phyloP scores from a whole-genome alignment of 441 rosid genomes.

The California macrophylla region DNA sequence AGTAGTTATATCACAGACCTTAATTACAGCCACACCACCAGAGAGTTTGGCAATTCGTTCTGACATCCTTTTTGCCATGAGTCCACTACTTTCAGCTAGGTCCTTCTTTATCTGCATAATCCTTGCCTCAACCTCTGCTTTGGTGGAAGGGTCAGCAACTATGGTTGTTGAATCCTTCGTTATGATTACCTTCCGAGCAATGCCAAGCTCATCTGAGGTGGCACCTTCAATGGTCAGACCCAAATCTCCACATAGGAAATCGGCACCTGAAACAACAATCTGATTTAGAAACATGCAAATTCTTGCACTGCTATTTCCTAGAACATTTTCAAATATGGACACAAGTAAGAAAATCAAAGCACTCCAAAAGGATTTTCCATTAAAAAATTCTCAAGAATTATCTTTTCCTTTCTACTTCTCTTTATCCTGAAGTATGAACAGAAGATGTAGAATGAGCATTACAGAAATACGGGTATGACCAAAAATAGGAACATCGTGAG shows the following conservation, averaged over 20 bases:
- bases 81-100: slow-evolving; percentile 52
- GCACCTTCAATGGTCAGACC: slow-evolving; percentile 39
- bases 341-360: background rate
- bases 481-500: background rate
- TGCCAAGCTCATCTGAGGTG: slow-evolving; percentile 81
- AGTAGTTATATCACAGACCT: slow-evolving; percentile 35
- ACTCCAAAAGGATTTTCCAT: background rate
- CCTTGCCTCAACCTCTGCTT: slow-evolving; percentile 84
- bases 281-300: background rate
- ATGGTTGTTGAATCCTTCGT: slow-evolving; percentile 67
- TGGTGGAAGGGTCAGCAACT: slow-evolving; percentile 67
- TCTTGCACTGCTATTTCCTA: background rate
- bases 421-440: background rate
- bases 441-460: background rate
- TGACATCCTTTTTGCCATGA: slow-evolving; percentile 50
- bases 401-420: background rate
- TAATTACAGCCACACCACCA: slow-evolving; percentile 73
- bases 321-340: background rate
- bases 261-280: slow-evolving; percentile 44
- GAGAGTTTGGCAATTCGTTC: slow-evolving; percentile 80
- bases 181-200: slow-evolving; percentile 54
- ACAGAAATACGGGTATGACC: background rate
- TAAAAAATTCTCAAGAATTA: background rate
- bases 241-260: slow-evolving; percentile 64
- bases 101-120: slow-evolving; percentile 78